phyloP scores from a whole-genome alignment of 1,284 basidiomycete species.

The Ceratobasidium sp. region DNA sequence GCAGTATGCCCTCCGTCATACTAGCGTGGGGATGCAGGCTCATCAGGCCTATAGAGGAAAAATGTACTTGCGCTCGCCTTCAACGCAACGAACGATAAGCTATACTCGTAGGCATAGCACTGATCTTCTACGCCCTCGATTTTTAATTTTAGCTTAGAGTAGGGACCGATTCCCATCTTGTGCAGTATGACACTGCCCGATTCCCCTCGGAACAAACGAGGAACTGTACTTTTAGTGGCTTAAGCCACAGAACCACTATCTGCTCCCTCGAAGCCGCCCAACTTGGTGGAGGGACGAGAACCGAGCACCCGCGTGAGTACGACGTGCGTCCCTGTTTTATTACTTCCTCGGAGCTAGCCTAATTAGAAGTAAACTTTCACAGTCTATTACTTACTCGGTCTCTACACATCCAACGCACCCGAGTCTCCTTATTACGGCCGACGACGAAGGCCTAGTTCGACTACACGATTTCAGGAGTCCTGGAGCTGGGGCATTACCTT shows the following conservation, averaged over 20 bases:
- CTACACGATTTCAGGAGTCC: slow-evolving; percentile 37
- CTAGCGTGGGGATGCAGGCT: slow-evolving; percentile 10
- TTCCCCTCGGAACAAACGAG: not conserved
- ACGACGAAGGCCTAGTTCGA: slow-evolving; percentile 32
- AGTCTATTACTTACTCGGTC: slow-evolving; percentile 30
- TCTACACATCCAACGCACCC: slow-evolving; percentile 39
- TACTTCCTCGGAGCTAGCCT: slow-evolving; percentile 23
- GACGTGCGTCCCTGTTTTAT: slow-evolving; percentile 31
- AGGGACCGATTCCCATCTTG: slow-evolving; percentile 7
- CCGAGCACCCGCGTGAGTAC: slow-evolving; percentile 21
- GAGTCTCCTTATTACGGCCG: slow-evolving; percentile 25
- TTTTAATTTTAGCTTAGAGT: slow-evolving; percentile 8
- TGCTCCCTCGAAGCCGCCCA: not conserved
- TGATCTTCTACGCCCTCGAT: not conserved
- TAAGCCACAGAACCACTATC: slow-evolving; percentile 15
- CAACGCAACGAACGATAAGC: slow-evolving; percentile 17
- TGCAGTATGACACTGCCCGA: slow-evolving; percentile 29
- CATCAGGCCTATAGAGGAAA: slow-evolving; percentile 18
- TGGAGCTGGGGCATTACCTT: slow-evolving; percentile 26
- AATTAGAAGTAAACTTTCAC: slow-evolving; percentile 13
- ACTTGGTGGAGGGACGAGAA: slow-evolving; percentile 4
- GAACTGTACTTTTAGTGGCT: not conserved
- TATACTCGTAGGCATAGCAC: slow-evolving; percentile 26
- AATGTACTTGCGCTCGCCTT: slow-evolving; percentile 35
- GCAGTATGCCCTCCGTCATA: slow-evolving; percentile 15